Conservation (phyloP, 23 red algal genomes). For the Rhodosorus marinus region DNA sequence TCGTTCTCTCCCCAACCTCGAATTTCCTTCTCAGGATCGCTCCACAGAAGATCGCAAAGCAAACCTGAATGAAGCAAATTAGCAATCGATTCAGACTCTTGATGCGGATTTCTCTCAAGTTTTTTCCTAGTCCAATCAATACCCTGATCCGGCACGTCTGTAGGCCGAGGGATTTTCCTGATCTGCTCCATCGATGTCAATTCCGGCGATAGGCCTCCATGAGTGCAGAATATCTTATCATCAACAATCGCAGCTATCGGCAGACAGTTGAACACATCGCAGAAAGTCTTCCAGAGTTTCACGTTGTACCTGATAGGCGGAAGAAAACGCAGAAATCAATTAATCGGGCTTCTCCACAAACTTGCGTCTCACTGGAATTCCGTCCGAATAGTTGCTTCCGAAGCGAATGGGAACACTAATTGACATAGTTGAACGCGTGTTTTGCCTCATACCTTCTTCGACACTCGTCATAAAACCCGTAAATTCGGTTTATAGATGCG, state of each 20-base stretch:
- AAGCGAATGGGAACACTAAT: too few relatives aligned
- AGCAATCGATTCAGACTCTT: not conserved
- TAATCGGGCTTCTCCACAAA: too few relatives aligned
- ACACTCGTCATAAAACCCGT: constrained; percentile 1
- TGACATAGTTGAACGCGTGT: too few relatives aligned
- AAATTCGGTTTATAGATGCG: constrained; percentile 34
- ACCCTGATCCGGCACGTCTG: constrained; percentile 28
- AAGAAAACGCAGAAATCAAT: too few relatives aligned
- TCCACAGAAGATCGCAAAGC: constrained; percentile 31
- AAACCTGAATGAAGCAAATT: not conserved
- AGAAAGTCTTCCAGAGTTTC: constrained; percentile 44
- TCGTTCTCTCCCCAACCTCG: constrained; percentile 38
- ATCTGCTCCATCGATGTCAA: constrained; percentile 19
- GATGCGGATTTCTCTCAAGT: not conserved
- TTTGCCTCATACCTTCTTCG: too few relatives aligned
- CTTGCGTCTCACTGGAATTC: too few relatives aligned
- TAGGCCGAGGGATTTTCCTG: constrained; percentile 12
- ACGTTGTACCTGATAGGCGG: too few relatives aligned
- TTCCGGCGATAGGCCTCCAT: constrained; percentile 30
- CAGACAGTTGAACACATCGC: constrained; percentile 41
- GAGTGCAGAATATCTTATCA: constrained; percentile 30
- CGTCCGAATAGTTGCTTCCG: too few relatives aligned
- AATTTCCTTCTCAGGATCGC: constrained; percentile 44
- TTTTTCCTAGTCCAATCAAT: not conserved
- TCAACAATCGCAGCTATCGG: constrained; percentile 25